Evolutionary conservation across 305 asterid genomes (phyloP).

Genomic region (Petunia hybrid): DNA sequence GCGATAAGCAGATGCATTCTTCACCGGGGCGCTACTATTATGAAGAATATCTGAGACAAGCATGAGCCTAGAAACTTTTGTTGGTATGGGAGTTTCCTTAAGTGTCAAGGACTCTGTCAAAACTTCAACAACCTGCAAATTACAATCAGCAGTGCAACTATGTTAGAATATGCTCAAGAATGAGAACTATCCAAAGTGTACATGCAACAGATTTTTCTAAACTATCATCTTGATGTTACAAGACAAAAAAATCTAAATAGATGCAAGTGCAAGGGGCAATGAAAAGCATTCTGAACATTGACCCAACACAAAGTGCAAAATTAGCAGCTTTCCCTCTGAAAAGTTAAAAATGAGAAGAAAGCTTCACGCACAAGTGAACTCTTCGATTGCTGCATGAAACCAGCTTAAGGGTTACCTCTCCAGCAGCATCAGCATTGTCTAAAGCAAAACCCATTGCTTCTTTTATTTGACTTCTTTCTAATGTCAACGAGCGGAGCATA

Average conservation of each 20-base stretch:
- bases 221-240: not conserved
- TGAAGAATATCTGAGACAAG: slow-evolving; percentile 99
- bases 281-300: slow-evolving; percentile 19
- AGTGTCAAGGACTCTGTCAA: slow-evolving; percentile 97
- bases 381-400: slow-evolving; percentile 26
- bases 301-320: slow-evolving; percentile 6
- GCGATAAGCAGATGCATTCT: slow-evolving; percentile 97
- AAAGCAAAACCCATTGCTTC: slow-evolving; percentile 98
- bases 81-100: slow-evolving; percentile 96
- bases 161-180: slow-evolving; percentile 16
- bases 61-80: slow-evolving; percentile 99
- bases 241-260: not conserved
- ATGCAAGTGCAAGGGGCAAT: slow-evolving; percentile 22
- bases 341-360: slow-evolving; percentile 25
- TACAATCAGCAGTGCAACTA: slow-evolving; percentile 27
- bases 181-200: slow-evolving; percentile 16
- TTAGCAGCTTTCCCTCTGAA: slow-evolving; percentile 16
- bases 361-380: slow-evolving; percentile 28
- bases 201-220: slow-evolving; percentile 2
- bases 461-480: slow-evolving; percentile 94
- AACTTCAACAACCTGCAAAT: slow-evolving; percentile 91
- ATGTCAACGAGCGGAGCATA: slow-evolving; percentile 93
- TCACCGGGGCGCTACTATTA: slow-evolving; percentile 97
- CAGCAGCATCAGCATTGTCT: slow-evolving; percentile 98
- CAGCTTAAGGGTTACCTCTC: slow-evolving; percentile 62